Base-by-base conservation (phyloP, 306 rosid species). In the Ormosia emarginata region DNA sequence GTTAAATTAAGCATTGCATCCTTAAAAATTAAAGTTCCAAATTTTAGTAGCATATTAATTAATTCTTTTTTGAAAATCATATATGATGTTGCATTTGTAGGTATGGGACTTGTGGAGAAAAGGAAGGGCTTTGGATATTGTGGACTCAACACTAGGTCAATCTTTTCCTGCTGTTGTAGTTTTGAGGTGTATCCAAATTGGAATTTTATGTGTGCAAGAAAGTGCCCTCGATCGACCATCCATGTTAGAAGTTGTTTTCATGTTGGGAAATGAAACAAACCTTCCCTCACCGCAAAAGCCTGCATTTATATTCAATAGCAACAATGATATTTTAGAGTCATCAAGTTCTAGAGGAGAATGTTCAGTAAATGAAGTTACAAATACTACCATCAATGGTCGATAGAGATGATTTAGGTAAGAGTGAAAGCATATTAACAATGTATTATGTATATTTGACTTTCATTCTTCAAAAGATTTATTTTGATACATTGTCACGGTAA, bases 31-130 rank as follows among this genome's bases (percentile, higher is more conserved):
- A 17, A 3, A 5, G 2, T 18, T 18, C 52, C 0, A 52, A 59
- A 65, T 39, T 4, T 15, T n/a, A 37, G 39, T n/a, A 6, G 12
- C 7, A n/a, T 65, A 8, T 41, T 24, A 24, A 37, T 4, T 37
- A 37, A 3, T 59, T 0, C 13, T 29, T 6, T 29, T 59, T 34
- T 12, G 15, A 29, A 5, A 68, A 46, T 24, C 7, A 13, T 10
- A 24, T 7, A 13, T 49, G 10, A 12, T 70, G 57, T 7, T 70
- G 18, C 15, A 55, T 74, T 39, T 58, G 32, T 3, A 90, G 94
- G 91, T 56, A 2, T 90, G 91, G 94, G 71, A 87, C 12, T 70
- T 87, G n/a, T 90, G 94, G 94, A 87, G 12, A 50, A 73, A 79
- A 37, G 87, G 79, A 0, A 79, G 12, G 5, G 74, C 79, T 29